Evolutionary conservation across 352 stramenopile species (phyloP), one percentile per base, ranked within the genome.

Genomic region (Hyaloperonospora brassicae): DNA sequence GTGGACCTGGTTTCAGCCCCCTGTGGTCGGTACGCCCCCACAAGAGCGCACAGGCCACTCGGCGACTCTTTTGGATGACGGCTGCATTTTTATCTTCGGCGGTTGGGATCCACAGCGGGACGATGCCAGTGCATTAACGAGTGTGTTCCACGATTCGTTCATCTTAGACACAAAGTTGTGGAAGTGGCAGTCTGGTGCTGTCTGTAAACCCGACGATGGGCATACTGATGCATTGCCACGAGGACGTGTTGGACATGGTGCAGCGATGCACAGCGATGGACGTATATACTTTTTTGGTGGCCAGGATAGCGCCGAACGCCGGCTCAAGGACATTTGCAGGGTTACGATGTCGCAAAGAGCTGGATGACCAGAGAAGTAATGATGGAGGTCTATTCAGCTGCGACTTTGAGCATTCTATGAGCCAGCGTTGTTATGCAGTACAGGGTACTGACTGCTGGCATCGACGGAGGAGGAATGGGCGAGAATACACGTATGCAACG

Each of bases 21-120:
- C 68, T 34, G 77, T 91, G 5, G 72, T 72, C 23, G 93, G 93
- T 2, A 60, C 66, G 1, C 61, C 78, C 22, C 93, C 93, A 1
- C 72, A 75, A 39, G 69, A 81, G 13, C 75, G 90, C 40, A 97
- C 93, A 10, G 93, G 90, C 4, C 90, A 97, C 62, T 90, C 77
- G 6, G 87, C 93, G 24, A 92, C 86, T 24, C 70, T 97, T 34
- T 54, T 97, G 50, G 76, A 86, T 43, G 81, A 93, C 42, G 68
- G 57, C 30, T 96, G 89, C 54, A 85, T 97, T 24, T 64, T 97
- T 17, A 73, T 98, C 52, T 94, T 95, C 52, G 93, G 93, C 38
- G 93, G 93, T 25, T 98, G 93, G 93, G 90, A 98, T 59, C 89
- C 89, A 1, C 93, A 96, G 72, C 71, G 53, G 5, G 69, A 66